A percentile compares a stretch with the other conserved stretches of the same genome.
Conservation (phyloP, 805 yeast genomes). For the Cyberlindnera sargentensis region DNA sequence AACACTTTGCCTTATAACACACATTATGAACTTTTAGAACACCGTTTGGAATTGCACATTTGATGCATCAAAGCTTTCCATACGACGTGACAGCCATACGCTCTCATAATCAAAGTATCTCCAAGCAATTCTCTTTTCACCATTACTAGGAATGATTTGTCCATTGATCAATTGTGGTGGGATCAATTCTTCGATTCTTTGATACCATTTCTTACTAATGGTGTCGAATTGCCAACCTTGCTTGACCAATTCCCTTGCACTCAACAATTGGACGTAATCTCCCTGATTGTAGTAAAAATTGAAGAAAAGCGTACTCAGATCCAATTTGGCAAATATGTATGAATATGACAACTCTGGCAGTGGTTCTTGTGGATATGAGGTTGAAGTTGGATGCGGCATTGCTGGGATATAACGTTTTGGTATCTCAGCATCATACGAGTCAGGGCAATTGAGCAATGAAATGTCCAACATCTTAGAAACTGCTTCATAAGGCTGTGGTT, state of each 20-base stretch:
- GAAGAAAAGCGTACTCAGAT: conserved; percentile 82
- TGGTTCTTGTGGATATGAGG: conserved; percentile 86
- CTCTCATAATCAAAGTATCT: conserved; percentile 82
- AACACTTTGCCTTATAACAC: background rate
- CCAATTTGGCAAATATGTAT: conserved; percentile 60
- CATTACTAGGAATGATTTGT: conserved; percentile 26
- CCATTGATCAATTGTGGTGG: conserved; percentile 16
- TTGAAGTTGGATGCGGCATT: conserved; percentile 83
- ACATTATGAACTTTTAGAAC: conserved; percentile 2
- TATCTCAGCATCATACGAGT: conserved; percentile 81
- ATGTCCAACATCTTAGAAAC: conserved; percentile 61
- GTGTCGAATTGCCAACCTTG: conserved; percentile 82
- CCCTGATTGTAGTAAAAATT: conserved; percentile 81
- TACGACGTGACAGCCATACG: conserved; percentile 56
- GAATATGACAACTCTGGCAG: conserved; percentile 44
- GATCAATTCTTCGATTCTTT: conserved; percentile 44
- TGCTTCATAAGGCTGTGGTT: conserved; percentile 47
- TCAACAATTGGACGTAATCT: conserved; percentile 61
- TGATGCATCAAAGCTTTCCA: conserved; percentile 41
- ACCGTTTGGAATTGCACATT: conserved; percentile 14
- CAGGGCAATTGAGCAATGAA: conserved; percentile 85
- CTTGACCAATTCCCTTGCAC: conserved; percentile 71
- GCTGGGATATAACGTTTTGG: conserved; percentile 67
- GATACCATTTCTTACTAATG: conserved; percentile 75
- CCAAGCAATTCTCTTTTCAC: conserved; percentile 44